These are phyloP conservation scores for Eucalyptus leucophloia DNA, from an alignment of 345 rosid genomes.

Conservation along the genomic window DNA sequence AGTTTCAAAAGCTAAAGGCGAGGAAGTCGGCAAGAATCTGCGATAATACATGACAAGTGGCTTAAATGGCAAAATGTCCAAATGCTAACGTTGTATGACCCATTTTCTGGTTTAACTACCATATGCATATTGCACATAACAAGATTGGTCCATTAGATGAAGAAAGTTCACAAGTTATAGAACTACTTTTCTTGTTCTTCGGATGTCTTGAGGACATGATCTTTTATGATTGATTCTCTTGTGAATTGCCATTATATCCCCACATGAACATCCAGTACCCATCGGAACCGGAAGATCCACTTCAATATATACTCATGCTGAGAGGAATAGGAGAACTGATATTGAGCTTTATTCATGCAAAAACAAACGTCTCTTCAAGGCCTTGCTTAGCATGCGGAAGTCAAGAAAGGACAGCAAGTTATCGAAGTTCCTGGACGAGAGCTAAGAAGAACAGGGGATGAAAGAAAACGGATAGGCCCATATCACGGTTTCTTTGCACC, in stretches of 20 bases:
- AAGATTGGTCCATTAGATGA: not conserved
- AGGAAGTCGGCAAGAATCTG: not conserved
- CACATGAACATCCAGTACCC: conserved; percentile 9
- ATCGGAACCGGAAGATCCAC: conserved; percentile 28
- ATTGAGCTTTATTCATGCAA: conserved; percentile 23
- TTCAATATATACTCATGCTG: conserved; percentile 16
- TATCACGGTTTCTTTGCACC: not conserved
- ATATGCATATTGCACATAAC: not conserved
- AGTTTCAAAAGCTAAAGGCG: not conserved
- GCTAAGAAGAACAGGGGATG: not conserved
- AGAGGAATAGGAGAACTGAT: conserved; percentile 19
- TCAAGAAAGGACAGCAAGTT: conserved; percentile 17
- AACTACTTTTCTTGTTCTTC: not conserved
- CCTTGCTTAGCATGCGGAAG: conserved; percentile 56
- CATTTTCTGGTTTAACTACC: not conserved
- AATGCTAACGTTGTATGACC: not conserved
- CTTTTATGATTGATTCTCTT: not conserved
- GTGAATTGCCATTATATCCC: not conserved
- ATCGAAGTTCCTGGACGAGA: not conserved
- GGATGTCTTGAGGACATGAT: not conserved
- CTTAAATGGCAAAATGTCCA: not conserved
- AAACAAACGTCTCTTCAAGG: conserved; percentile 49
- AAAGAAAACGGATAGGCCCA: not conserved
- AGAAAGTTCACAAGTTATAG: not conserved
- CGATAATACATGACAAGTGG: not conserved